Percentiles rank a stretch among this genome's conserved stretches.
Conservation (phyloP, 768 basidiomycete species). For the Dioszegia crocea region DNA sequence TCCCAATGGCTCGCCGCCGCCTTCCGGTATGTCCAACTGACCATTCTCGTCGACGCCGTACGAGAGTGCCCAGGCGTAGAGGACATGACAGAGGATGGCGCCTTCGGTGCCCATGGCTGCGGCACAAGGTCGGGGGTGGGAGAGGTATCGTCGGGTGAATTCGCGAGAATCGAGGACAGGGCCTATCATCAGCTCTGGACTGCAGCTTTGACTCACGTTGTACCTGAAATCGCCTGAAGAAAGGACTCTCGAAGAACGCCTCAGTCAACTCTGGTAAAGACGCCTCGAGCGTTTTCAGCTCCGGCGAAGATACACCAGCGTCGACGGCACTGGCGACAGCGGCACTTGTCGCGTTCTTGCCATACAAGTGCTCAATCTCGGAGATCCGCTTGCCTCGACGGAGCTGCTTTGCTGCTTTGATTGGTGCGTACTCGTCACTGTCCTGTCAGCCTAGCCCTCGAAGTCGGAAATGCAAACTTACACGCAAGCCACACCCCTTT, state of each 20-base stretch:
- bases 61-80: slow-evolving; percentile 84
- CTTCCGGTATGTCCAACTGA: slow-evolving; percentile 52
- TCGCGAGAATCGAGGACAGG: slow-evolving; percentile 79
- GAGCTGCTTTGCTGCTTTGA: slow-evolving; percentile 82
- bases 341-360: slow-evolving; percentile 22
- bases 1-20: slow-evolving; percentile 22
- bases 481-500: slow-evolving; percentile 90
- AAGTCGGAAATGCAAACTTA: slow-evolving; percentile 53
- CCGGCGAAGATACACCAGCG: neutral
- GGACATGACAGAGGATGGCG: slow-evolving; percentile 68
- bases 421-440: slow-evolving; percentile 87
- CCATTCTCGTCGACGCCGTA: slow-evolving; percentile 83
- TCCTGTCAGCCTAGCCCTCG: neutral
- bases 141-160: slow-evolving; percentile 63
- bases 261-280: slow-evolving; percentile 63
- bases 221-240: slow-evolving; percentile 76
- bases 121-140: slow-evolving; percentile 51
- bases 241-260: slow-evolving; percentile 77
- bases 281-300: slow-evolving; percentile 4
- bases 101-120: slow-evolving; percentile 67
- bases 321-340: slow-evolving; percentile 16
- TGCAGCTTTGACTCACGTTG: slow-evolving; percentile 60
- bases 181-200: slow-evolving; percentile 51
- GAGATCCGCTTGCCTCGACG: slow-evolving; percentile 44
- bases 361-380: slow-evolving; percentile 42